Conservation (phyloP, 352 stramenopile genomes). For the Plasmopara muralis region DNA sequence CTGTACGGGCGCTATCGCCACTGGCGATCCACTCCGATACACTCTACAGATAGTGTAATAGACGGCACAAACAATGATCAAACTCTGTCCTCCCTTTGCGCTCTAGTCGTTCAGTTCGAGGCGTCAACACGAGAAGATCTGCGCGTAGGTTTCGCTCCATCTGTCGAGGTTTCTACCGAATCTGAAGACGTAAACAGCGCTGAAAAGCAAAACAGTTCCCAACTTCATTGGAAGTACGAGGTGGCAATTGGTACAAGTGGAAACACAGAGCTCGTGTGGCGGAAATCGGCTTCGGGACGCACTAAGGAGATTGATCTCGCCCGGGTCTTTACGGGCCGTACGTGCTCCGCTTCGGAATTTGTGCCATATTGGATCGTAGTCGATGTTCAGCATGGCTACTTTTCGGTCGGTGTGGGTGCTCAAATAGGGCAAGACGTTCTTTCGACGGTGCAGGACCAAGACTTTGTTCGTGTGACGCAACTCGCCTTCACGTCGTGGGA, state of each 20-base stretch:
- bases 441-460: conserved; percentile 36
- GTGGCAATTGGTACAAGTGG: conserved; percentile 57
- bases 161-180: conserved; percentile 11
- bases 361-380: conserved; percentile 69
- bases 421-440: conserved; percentile 53
- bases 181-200: conserved; percentile 4
- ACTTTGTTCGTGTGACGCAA: conserved; percentile 33
- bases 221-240: conserved; percentile 53
- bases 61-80: conserved; percentile 9
- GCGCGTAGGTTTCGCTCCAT: conserved; percentile 54
- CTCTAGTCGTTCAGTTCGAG: conserved; percentile 65
- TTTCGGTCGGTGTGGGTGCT: conserved; percentile 46
- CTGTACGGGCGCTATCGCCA: conserved; percentile 50
- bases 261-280: conserved; percentile 70
- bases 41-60: conserved; percentile 1
- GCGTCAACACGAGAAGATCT: conserved; percentile 56
- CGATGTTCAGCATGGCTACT: conserved; percentile 19
- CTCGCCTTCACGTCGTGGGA: conserved; percentile 67
- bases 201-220: conserved; percentile 6
- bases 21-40: conserved; percentile 19
- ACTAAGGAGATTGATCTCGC: conserved; percentile 46
- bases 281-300: conserved; percentile 37
- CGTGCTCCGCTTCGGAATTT: conserved; percentile 50
- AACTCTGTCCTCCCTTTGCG: conserved; percentile 14
- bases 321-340: conserved; percentile 61